These are phyloP conservation scores for Aquanectria penicillioides DNA, from an alignment of 2,329 filamentous ascomycete genomes.

Conservation along the genomic window DNA sequence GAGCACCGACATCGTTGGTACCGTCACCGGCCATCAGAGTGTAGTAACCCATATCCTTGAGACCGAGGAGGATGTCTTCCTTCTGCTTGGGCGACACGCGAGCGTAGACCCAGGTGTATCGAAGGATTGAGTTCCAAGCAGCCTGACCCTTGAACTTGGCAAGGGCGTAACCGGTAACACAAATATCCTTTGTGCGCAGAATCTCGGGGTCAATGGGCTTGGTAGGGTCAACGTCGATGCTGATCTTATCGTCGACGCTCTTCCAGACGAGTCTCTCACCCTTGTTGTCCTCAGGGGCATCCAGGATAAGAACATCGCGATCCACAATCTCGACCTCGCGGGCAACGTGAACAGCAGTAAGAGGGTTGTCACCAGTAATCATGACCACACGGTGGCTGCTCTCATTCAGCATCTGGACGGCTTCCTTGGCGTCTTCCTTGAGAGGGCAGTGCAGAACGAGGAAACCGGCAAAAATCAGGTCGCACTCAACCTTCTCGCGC, in stretches of 20 bases:
- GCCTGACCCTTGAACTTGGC: slow-evolving; percentile 85
- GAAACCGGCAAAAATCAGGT: slow-evolving; percentile 92
- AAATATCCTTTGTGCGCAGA: slow-evolving; percentile 87
- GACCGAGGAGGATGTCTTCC: slow-evolving; percentile 95
- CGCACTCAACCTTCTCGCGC: slow-evolving; percentile 88
- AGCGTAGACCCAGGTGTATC: slow-evolving; percentile 96
- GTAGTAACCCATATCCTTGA: slow-evolving; percentile 97
- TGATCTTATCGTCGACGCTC: slow-evolving; percentile 90
- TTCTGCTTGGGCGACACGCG: slow-evolving; percentile 99
- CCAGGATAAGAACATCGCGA: slow-evolving; percentile 91
- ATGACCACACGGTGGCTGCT: slow-evolving; percentile 98
- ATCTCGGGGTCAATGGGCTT: slow-evolving; percentile 85
- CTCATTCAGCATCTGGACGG: slow-evolving; percentile 97
- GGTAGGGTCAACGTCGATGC: slow-evolving; percentile 84
- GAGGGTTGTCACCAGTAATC: slow-evolving; percentile 98
- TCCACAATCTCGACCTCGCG: slow-evolving; percentile 97
- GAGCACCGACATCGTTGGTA: slow-evolving; percentile 95
- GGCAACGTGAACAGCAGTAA: slow-evolving; percentile 96
- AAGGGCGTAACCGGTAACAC: slow-evolving; percentile 93
- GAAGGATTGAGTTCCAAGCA: slow-evolving; percentile 80
- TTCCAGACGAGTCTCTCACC: slow-evolving; percentile 90
- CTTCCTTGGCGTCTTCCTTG: slow-evolving; percentile 94
- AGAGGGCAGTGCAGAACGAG: slow-evolving; percentile 93
- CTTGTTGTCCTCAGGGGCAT: slow-evolving; percentile 90
- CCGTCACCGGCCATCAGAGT: slow-evolving; percentile 99